phyloP scores from a whole-genome alignment of 73 alveolate genomes.

The Durusdinium trenchii region DNA sequence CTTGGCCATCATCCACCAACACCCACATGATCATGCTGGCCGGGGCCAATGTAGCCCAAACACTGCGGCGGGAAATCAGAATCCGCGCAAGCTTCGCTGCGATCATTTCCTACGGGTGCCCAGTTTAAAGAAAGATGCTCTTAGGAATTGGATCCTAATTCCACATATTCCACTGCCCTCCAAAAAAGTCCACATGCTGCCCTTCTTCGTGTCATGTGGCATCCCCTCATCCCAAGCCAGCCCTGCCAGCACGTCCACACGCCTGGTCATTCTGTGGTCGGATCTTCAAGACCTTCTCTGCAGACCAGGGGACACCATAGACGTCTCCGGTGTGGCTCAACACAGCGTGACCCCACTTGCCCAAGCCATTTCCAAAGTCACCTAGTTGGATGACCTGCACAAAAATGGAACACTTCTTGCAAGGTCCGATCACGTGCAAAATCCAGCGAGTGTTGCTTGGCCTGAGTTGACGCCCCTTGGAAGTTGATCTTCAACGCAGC shows the following conservation, averaged over 20 bases:
- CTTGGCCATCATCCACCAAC: too few relatives aligned
- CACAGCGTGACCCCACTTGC: slow-evolving; percentile 35
- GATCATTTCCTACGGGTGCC: too few relatives aligned
- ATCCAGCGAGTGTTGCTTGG: not conserved
- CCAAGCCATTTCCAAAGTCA: not conserved
- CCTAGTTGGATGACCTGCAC: slow-evolving; percentile 6
- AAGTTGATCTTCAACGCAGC: slow-evolving; percentile 49
- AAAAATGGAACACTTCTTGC: not conserved
- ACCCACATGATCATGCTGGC: too few relatives aligned
- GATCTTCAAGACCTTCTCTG: slow-evolving; percentile 54
- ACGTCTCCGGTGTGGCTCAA: slow-evolving; percentile 33
- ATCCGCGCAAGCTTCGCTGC: too few relatives aligned
- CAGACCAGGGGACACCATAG: slow-evolving; percentile 52
- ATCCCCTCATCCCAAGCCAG: not conserved
- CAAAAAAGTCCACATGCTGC: too few relatives aligned
- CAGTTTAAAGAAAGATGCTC: too few relatives aligned
- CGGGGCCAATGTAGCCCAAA: too few relatives aligned
- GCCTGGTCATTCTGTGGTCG: slow-evolving; percentile 37
- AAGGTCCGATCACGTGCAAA: not conserved
- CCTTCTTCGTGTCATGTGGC: too few relatives aligned
- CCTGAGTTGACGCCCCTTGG: not conserved
- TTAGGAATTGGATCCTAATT: too few relatives aligned
- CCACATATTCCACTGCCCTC: too few relatives aligned
- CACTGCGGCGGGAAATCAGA: too few relatives aligned
- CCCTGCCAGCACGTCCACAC: not conserved